Conservation (phyloP, 352 stramenopile species). For the Phytophthora uliginosa region DNA sequence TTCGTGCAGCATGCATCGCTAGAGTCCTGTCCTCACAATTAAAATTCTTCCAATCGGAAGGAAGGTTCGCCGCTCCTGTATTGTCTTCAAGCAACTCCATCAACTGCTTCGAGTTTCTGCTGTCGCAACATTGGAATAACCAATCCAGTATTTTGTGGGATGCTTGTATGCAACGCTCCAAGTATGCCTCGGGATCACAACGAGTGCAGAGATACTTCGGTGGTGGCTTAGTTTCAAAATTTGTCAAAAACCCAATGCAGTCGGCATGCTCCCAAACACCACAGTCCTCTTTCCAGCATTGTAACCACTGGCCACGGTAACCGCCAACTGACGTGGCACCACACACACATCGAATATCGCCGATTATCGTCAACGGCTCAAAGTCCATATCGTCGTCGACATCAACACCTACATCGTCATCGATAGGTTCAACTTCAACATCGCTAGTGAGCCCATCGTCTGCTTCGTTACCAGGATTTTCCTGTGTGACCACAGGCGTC, state of each 20-base stretch:
- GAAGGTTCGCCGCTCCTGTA: slow-evolving; percentile 29
- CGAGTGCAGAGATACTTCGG: slow-evolving; percentile 57
- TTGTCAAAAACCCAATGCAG: slow-evolving; percentile 65
- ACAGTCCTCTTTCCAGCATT: slow-evolving; percentile 76
- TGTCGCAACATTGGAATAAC: slow-evolving; percentile 80
- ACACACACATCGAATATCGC: slow-evolving; percentile 70
- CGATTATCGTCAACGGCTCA: slow-evolving; percentile 36
- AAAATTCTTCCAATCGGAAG: slow-evolving; percentile 46
- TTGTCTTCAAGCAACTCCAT: slow-evolving; percentile 56
- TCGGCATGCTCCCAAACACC: slow-evolving; percentile 78
- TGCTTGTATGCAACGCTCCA: slow-evolving; percentile 35
- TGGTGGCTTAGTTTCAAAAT: slow-evolving; percentile 18
- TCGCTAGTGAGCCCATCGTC: background rate
- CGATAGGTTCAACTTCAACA: slow-evolving; percentile 11
- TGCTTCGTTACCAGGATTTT: background rate
- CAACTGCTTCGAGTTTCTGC: slow-evolving; percentile 60
- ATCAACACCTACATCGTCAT: slow-evolving; percentile 24
- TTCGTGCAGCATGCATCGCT: slow-evolving; percentile 61
- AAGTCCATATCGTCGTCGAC: slow-evolving; percentile 29
- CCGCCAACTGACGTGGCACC: slow-evolving; percentile 50
- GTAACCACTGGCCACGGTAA: slow-evolving; percentile 76
- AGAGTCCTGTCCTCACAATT: slow-evolving; percentile 48
- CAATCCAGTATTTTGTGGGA: slow-evolving; percentile 52
- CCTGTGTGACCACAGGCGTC: background rate
- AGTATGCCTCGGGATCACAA: slow-evolving; percentile 54